Evolutionary conservation across 192 early-diverging fungal species (phyloP).

Genomic region (Gigaspora rosea): DNA sequence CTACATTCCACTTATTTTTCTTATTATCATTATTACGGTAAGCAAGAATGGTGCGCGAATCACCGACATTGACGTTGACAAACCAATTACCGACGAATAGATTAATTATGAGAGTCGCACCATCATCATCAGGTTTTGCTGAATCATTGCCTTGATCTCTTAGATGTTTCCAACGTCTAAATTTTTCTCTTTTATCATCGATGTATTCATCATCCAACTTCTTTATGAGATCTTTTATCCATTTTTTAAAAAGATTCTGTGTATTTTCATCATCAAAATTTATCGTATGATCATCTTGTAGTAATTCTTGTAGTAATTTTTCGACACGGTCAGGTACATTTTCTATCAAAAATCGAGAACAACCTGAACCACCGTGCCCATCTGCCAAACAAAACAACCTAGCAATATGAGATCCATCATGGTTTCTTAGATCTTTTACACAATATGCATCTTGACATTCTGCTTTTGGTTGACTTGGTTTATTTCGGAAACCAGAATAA

Average conservation of each 20-base stretch:
- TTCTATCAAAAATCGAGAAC: constrained; percentile 53
- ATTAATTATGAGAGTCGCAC: constrained; percentile 57
- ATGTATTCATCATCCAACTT: constrained; percentile 55
- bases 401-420: constrained; percentile 36
- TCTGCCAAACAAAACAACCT: constrained; percentile 58
- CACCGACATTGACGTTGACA: constrained; percentile 58
- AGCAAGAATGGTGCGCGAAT: constrained; percentile 53
- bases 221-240: constrained; percentile 47
- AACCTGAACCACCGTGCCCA: constrained; percentile 59
- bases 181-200: constrained; percentile 50
- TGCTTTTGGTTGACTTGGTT: constrained; percentile 43
- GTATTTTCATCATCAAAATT: constrained; percentile 38
- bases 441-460: constrained; percentile 56
- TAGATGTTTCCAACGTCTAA: constrained; percentile 31
- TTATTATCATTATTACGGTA: constrained; percentile 13
- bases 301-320: constrained; percentile 34
- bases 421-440: constrained; percentile 47
- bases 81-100: constrained; percentile 60
- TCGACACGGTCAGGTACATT: constrained; percentile 50
- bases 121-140: constrained; percentile 50
- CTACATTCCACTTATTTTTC: constrained; percentile 53
- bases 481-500: constrained; percentile 53
- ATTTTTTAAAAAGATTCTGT: constrained; percentile 46
- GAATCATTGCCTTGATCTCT: not conserved
- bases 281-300: constrained; percentile 33